Percentiles rank a stretch among this genome's conserved stretches.
These are phyloP conservation scores for Saururus chinensis DNA, from an alignment of 164 flowering plant species.

Conservation along the genomic window DNA sequence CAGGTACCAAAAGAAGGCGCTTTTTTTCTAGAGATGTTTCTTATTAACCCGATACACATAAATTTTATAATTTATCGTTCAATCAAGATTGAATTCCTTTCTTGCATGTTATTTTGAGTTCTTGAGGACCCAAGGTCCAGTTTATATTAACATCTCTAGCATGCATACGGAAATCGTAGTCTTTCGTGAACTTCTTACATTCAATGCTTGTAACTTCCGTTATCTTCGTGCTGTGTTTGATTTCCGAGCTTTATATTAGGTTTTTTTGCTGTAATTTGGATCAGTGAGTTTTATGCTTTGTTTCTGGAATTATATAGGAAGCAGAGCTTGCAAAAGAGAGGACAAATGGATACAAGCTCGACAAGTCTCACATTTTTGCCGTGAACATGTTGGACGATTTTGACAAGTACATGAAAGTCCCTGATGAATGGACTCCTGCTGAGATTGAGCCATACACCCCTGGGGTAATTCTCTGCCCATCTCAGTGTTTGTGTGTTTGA, in stretches of 20 bases:
- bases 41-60: neutral
- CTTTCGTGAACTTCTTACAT: no score
- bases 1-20: conserved; percentile 45
- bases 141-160: no score
- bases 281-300: neutral
- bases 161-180: no score
- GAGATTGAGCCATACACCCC: conserved; percentile 71
- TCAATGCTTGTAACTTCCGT: no score
- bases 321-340: conserved; percentile 89
- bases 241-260: no score
- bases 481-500: neutral
- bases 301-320: conserved; percentile 33
- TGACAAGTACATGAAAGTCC: conserved; percentile 81
- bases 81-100: no score
- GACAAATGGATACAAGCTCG: conserved; percentile 81
- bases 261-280: neutral
- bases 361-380: conserved; percentile 70
- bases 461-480: conserved; percentile 37
- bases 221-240: no score
- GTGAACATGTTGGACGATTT: conserved; percentile 85
- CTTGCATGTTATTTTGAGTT: no score
- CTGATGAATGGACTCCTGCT: conserved; percentile 97
- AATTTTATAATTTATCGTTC: neutral
- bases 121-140: no score
- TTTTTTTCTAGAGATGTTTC: no score